Base-by-base conservation (phyloP, 192 early-diverging fungal species). In the Backusella luteola region DNA sequence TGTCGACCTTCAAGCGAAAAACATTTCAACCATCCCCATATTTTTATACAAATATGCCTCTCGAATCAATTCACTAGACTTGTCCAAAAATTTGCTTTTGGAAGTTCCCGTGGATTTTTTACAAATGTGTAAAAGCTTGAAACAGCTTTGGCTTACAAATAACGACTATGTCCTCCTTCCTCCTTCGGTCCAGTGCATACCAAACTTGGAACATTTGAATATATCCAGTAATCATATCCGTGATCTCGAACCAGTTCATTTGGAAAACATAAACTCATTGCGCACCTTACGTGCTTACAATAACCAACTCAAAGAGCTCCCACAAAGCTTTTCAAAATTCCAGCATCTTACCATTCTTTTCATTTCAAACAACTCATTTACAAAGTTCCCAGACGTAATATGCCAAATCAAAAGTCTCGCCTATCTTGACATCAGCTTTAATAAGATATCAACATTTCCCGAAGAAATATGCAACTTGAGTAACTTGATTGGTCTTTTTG, bases 91-190 rank as follows among this genome's bases (percentile, higher is more conserved):
- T 78, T 88, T 91, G 15, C 83, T 92, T 46, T 85, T 97, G 66
- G 93, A 95, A 66, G 79, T 96, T 21, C 95, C 96, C 7, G 79
- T 91, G n/a, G 93, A 95, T 71, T 94, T 97, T 80, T 85, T 91
- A 15, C 91, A 94, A 81, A 85, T 88, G 56, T 93, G 94, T 46
- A 87, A 80, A 17, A 84, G 83, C n/a, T 76, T 96, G 42, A 85
- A 88, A 19, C 88, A 91, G 59, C 86, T 97, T 12, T 82, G 85
- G 7, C 88, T 97, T 79, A 80, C 90, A 12, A 85, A 89, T 8
- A 96, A 92, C 74, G 90, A 94, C 63, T 82, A 95, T 56, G 81
- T 85, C 41, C 78, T 82, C 26, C 86, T 95, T 6, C 96, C 96
- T 3, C 77, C 76, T 76, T 91, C 93, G n/a, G 78, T 96, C 32